These are phyloP conservation scores for Mortierella hygrophila DNA, from an alignment of 192 early-diverging fungal genomes.

Conservation along the genomic window DNA sequence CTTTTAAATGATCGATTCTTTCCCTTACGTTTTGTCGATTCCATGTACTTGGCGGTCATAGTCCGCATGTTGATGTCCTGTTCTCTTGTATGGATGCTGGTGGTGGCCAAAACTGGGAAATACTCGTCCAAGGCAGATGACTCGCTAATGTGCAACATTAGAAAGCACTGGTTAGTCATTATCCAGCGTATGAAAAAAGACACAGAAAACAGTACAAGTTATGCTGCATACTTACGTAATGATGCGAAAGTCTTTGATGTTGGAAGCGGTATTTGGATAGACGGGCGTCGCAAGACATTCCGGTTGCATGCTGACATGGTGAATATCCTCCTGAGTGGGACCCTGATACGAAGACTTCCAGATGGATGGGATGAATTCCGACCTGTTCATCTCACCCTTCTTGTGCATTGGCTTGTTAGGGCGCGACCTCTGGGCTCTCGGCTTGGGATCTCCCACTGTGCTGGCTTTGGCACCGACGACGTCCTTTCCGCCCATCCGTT, in stretches of 20 bases:
- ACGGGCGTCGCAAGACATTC: slow-evolving; percentile 6
- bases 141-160: slow-evolving; percentile 5
- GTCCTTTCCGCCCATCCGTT: background rate
- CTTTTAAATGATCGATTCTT: background rate
- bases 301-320: slow-evolving; percentile 38
- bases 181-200: background rate
- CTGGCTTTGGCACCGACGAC: background rate
- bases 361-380: background rate
- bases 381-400: slow-evolving; percentile 25
- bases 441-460: background rate
- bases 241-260: slow-evolving; percentile 28
- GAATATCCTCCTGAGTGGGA: slow-evolving; percentile 30
- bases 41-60: slow-evolving; percentile 24
- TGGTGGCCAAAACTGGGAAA: slow-evolving; percentile 21
- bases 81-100: slow-evolving; percentile 14
- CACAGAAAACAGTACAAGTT: background rate
- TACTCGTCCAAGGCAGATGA: slow-evolving; percentile 45
- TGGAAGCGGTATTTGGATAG: slow-evolving; percentile 24
- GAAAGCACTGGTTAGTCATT: background rate
- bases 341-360: slow-evolving; percentile 38
- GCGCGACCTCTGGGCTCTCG: background rate
- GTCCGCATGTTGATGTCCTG: slow-evolving; percentile 15
- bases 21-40: slow-evolving; percentile 24
- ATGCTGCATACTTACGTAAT: slow-evolving; percentile 18
- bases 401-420: slow-evolving; percentile 10